A percentile compares a stretch with the other conserved stretches of the same genome.
Evolutionary conservation across 805 yeast genomes (phyloP).

Genomic region (Ogataea zsoltii): DNA sequence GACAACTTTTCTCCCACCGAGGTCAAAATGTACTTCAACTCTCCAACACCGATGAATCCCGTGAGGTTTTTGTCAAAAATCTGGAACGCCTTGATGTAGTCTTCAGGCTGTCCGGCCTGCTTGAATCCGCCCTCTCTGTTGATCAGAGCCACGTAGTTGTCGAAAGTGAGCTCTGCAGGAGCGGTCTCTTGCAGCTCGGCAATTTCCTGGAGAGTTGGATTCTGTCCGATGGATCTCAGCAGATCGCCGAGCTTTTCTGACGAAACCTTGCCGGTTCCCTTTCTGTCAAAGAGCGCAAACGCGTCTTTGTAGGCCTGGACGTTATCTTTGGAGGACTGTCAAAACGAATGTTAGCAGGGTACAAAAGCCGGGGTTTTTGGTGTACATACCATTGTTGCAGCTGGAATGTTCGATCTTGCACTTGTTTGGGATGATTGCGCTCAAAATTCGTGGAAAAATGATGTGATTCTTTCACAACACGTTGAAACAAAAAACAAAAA

Average conservation of each 20-base stretch:
- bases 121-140: slow-evolving; percentile 88
- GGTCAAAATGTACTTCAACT: slow-evolving; percentile 89
- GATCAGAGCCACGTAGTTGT: slow-evolving; percentile 71
- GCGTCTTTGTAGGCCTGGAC: slow-evolving; percentile 76
- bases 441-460: background rate
- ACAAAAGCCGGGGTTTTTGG: background rate
- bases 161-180: slow-evolving; percentile 60
- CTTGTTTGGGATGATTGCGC: background rate
- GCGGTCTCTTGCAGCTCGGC: slow-evolving; percentile 49
- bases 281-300: slow-evolving; percentile 93
- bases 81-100: slow-evolving; percentile 93
- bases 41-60: slow-evolving; percentile 97
- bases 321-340: slow-evolving; percentile 15
- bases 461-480: background rate
- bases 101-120: slow-evolving; percentile 86
- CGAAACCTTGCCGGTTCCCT: slow-evolving; percentile 91
- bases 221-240: slow-evolving; percentile 95
- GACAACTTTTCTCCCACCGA: slow-evolving; percentile 92
- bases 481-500: background rate
- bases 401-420: background rate
- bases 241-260: slow-evolving; percentile 86
- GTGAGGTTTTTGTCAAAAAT: slow-evolving; percentile 95
- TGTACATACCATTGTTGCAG: slow-evolving; percentile 1
- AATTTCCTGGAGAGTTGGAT: slow-evolving; percentile 92
- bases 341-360: background rate